Evolutionary conservation across 2,329 filamentous ascomycete species (phyloP), one percentile per base, ranked within the genome.

Genomic region (Botrytis sinoallii): DNA sequence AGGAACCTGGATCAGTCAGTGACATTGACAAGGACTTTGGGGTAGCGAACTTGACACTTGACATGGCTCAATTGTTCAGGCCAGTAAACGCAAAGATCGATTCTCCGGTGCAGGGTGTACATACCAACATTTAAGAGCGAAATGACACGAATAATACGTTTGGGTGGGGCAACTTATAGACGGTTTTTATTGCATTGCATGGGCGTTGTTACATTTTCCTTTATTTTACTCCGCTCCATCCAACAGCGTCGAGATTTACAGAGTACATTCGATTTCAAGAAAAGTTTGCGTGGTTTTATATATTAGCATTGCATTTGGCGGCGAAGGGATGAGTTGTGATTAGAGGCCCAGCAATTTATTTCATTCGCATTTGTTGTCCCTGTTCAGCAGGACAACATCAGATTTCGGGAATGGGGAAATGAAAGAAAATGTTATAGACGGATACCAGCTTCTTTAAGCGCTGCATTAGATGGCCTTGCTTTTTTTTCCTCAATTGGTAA

Each of bases 1-100:
- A 92, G 78, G 89, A 92, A 77, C 83, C 91, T 73, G 91, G 91
- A 76, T 91, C 90, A 46, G 86, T 93, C 42, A 89, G 88, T 76
- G 88, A 91, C 72, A 91, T 93, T 75, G 89, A 92, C 79, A 88
- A 90, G 76, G 86, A 88, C 74, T 93, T 90, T 79, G 91, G 89
- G 10, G 84, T 88, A 59, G 84, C 85, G 76, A 87, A 91, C 80
- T 84, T 92, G 77, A 92, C 89, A 12, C 84, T 93, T 75, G 88
- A 93, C 82, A 92, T 93, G 90, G 89, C 89, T 79, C 85, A 90
- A 78, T 85, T 94, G 69, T 93, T 93, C 81, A 89, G 86, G 79
- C 90, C 91, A 25, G 84, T 85, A 80, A 88, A 78, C 82, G 84
- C 75, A 68, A 78, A 82, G 81, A 75, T 82, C 84, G 76, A 84